Conservation (phyloP, 2,329 filamentous ascomycete genomes). For the Gaeumannomyces tritici region DNA sequence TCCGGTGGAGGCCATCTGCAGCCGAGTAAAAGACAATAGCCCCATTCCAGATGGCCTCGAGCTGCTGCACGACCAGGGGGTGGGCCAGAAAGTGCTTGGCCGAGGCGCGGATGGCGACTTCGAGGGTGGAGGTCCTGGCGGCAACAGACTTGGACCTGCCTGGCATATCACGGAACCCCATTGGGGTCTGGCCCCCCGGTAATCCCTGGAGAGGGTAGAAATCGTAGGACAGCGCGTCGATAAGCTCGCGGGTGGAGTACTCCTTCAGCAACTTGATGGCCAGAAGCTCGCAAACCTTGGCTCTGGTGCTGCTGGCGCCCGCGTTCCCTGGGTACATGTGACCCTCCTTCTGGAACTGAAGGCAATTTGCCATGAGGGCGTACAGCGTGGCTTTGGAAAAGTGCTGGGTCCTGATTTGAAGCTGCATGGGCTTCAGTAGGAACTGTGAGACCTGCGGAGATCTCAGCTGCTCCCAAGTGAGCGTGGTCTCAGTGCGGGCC, state of each 20-base stretch:
- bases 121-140: constrained; percentile 78
- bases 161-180: constrained; percentile 26
- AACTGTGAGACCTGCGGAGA: constrained; percentile 97
- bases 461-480: constrained; percentile 89
- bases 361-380: constrained; percentile 83
- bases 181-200: constrained; percentile 32
- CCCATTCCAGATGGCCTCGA: constrained; percentile 96
- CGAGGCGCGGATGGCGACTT: constrained; percentile 86
- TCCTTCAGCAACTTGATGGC: constrained; percentile 86
- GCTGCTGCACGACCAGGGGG: constrained; percentile 81
- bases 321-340: constrained; percentile 75
- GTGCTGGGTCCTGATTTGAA: constrained; percentile 73
- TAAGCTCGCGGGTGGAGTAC: constrained; percentile 79
- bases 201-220: constrained; percentile 87
- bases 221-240: constrained; percentile 90
- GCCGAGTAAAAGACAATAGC: constrained; percentile 90
- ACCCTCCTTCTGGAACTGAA: constrained; percentile 86
- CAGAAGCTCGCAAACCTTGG: constrained; percentile 81
- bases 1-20: constrained; percentile 74
- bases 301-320: constrained; percentile 73
- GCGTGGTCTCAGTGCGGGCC: constrained; percentile 78
- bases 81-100: constrained; percentile 90
- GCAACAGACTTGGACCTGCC: constrained; percentile 43
- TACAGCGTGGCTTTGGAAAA: constrained; percentile 83
- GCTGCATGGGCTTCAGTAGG: constrained; percentile 88